Conservation (phyloP, 1,139 yeast genomes). For the Kodamaea ohmeri region DNA sequence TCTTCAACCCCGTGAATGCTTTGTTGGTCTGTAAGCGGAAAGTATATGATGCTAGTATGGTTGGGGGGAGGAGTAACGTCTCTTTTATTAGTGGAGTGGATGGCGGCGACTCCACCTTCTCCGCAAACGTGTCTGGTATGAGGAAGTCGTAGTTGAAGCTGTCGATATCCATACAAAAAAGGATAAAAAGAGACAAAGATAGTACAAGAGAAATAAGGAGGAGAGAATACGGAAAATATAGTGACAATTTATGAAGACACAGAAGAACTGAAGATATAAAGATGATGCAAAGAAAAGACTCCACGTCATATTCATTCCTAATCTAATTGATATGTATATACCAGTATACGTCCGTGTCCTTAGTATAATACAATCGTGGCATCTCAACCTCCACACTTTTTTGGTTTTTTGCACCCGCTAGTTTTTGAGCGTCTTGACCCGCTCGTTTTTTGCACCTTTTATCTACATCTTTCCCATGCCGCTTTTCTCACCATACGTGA, state of each 20-base stretch:
- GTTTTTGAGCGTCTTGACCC: background rate
- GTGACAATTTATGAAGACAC: background rate
- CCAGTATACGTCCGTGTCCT: no score
- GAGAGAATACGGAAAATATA: background rate
- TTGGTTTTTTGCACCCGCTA: background rate
- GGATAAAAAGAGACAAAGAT: background rate
- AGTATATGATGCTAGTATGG: slow-evolving; percentile 28
- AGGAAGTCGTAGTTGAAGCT: slow-evolving; percentile 6
- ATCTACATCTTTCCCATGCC: background rate
- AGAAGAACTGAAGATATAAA: no score
- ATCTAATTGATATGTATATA: no score
- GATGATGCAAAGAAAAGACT: no score
- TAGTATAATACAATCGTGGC: no score
- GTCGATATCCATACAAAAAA: slow-evolving; percentile 7
- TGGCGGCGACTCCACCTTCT: background rate
- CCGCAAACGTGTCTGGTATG: slow-evolving; percentile 6
- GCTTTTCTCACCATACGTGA: slow-evolving; percentile 6
- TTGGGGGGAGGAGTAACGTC: slow-evolving; percentile 39
- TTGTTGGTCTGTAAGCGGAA: slow-evolving; percentile 35
- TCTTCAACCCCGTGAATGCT: slow-evolving; percentile 33
- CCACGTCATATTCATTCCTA: no score
- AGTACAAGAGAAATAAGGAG: background rate
- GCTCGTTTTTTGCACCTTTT: background rate
- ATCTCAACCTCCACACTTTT: no score
- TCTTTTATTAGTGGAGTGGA: slow-evolving; percentile 22